phyloP scores from a whole-genome alignment of 805 yeast genomes.

The Nakazawaea sp. region DNA sequence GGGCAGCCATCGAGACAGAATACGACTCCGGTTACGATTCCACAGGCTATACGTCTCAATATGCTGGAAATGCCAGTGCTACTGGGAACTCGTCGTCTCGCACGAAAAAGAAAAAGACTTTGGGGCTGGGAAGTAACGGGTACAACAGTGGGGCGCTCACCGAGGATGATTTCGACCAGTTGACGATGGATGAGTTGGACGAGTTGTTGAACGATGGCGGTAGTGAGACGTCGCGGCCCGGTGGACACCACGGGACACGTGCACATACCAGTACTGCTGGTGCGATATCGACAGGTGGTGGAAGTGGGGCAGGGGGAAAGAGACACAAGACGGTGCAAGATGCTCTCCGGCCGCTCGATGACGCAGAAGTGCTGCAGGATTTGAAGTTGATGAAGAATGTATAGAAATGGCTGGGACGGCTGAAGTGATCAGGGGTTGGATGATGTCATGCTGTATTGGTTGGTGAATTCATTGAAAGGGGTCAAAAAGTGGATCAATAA shows the following conservation, averaged over 20 bases:
- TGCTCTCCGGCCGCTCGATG: constrained; percentile 5
- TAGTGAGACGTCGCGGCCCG: neutral
- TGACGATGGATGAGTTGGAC: constrained; percentile 11
- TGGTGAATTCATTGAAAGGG: no score
- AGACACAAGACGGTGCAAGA: constrained; percentile 11
- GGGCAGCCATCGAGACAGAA: constrained; percentile 23
- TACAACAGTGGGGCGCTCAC: neutral
- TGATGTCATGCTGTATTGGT: no score
- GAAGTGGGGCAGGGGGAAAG: constrained; percentile 2
- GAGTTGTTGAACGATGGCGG: constrained; percentile 9
- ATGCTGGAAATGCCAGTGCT: neutral
- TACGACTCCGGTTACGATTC: constrained; percentile 25
- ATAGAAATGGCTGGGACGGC: neutral
- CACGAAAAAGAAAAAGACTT: neutral
- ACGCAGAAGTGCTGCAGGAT: constrained; percentile 5
- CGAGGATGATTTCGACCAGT: constrained; percentile 10
- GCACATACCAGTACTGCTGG: neutral
- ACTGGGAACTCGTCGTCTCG: neutral
- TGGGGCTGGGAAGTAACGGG: neutral
- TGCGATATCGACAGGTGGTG: neutral
- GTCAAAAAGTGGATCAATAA: no score
- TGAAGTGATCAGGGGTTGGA: no score
- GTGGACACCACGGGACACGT: constrained; percentile 9
- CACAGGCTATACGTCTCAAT: constrained; percentile 21
- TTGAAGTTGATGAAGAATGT: constrained; percentile 7